phyloP scores from a whole-genome alignment of 768 basidiomycete genomes.

The Mycena rebaudengoi region DNA sequence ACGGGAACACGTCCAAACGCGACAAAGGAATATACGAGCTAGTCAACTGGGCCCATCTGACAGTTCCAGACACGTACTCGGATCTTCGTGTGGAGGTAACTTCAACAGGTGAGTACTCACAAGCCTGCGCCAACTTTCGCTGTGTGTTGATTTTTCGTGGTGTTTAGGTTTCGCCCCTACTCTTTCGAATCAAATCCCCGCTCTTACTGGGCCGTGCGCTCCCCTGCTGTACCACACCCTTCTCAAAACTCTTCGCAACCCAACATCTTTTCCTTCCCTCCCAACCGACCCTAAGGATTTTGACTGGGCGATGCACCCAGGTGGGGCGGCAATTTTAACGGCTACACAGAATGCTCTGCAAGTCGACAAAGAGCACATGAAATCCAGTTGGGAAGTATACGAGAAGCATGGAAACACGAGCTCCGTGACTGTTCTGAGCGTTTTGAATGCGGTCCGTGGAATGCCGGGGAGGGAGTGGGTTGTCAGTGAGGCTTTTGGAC shows the following conservation, averaged over 20 bases:
- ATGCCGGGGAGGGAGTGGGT: conserved; percentile 15
- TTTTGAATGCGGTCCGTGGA: background rate
- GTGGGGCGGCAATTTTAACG: conserved; percentile 1
- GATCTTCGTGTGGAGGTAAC: conserved; percentile 8
- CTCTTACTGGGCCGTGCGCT: background rate
- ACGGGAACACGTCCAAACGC: background rate
- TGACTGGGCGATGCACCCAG: conserved; percentile 21
- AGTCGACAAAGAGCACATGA: background rate
- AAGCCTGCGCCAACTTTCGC: no score
- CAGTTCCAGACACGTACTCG: conserved; percentile 6
- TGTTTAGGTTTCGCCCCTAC: conserved; percentile 14
- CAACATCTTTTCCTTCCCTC: background rate
- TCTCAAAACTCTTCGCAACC: background rate
- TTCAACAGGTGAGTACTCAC: background rate
- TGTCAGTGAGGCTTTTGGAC: conserved; percentile 15
- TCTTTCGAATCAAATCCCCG: background rate
- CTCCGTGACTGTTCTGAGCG: conserved; percentile 8
- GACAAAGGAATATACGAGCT: conserved; percentile 18
- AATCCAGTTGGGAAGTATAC: conserved; percentile 21
- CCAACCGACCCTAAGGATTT: conserved; percentile 4
- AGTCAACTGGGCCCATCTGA: conserved; percentile 11
- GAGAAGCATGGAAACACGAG: conserved; percentile 22
- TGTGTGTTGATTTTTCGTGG: background rate
- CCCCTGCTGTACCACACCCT: conserved; percentile 10
- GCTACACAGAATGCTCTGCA: background rate